Percentiles rank a stretch among this genome's conserved stretches.
phyloP scores from a whole-genome alignment of 495 filamentous ascomycete species.

The Podospora conica region DNA sequence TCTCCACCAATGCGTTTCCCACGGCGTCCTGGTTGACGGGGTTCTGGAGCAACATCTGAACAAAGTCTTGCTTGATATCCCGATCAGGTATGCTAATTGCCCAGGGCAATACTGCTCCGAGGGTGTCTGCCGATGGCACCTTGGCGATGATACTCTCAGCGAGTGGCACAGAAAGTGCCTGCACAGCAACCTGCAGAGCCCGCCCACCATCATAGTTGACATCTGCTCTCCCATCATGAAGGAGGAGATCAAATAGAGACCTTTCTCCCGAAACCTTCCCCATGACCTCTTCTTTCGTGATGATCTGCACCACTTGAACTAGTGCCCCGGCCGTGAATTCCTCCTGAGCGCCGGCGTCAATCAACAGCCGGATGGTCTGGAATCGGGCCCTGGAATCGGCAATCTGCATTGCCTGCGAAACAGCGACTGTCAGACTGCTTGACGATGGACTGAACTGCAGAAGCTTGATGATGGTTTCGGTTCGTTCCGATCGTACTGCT shows the following conservation, averaged over 20 bases:
- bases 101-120: slow-evolving; percentile 23
- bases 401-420: slow-evolving; percentile 22
- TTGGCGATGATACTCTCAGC: slow-evolving; percentile 28
- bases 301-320: slow-evolving; percentile 16
- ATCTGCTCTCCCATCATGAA: slow-evolving; percentile 39
- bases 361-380: slow-evolving; percentile 14
- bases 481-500: slow-evolving; percentile 19
- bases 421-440: slow-evolving; percentile 17
- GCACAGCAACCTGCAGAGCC: slow-evolving; percentile 33
- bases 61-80: slow-evolving; percentile 8
- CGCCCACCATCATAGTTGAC: slow-evolving; percentile 32
- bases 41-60: slow-evolving; percentile 21
- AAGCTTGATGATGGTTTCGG: slow-evolving; percentile 20
- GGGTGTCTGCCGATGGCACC: slow-evolving; percentile 25
- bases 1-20: slow-evolving; percentile 32
- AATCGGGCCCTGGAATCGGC: slow-evolving; percentile 13
- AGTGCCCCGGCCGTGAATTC: slow-evolving; percentile 22
- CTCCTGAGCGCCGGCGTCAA: slow-evolving; percentile 21
- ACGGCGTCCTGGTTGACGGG: slow-evolving; percentile 26
- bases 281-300: background rate
- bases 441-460: slow-evolving; percentile 19
- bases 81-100: slow-evolving; percentile 17
- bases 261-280: slow-evolving; percentile 5
- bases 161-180: slow-evolving; percentile 24
- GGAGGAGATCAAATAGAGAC: slow-evolving; percentile 28